These are phyloP conservation scores for Acacia melanoxylon DNA, from an alignment of 306 rosid genomes.

Conservation along the genomic window DNA sequence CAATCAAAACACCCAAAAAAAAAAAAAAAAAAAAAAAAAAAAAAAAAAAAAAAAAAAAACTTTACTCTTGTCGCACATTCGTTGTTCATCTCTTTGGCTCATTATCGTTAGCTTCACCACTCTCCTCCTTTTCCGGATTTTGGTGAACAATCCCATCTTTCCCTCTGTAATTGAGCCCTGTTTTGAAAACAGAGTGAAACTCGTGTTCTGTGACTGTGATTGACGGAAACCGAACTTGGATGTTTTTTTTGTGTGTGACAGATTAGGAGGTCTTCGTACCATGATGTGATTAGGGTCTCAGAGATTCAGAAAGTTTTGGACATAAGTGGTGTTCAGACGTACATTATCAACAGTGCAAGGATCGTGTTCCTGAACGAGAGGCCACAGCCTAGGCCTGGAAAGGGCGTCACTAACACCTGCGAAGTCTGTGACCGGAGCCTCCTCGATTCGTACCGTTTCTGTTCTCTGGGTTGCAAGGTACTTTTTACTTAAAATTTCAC, in stretches of 20 bases:
- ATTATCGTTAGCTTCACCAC: conserved; percentile 12
- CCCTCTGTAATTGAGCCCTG: not conserved
- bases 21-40: no score
- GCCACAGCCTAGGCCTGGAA: conserved; percentile 82
- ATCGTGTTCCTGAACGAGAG: conserved; percentile 72
- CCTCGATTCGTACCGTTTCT: conserved; percentile 85
- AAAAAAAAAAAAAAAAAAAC: not conserved
- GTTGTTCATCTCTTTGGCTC: not conserved
- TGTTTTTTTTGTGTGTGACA: conserved; percentile 30
- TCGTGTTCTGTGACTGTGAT: not conserved
- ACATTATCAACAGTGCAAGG: conserved; percentile 77
- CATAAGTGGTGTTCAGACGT: conserved; percentile 81
- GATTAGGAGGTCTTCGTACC: conserved; percentile 95
- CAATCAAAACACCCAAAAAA: not conserved
- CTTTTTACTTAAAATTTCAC: not conserved
- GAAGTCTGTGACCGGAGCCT: conserved; percentile 96
- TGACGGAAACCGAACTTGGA: not conserved
- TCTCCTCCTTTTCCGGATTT: conserved; percentile 12
- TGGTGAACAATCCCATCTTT: not conserved
- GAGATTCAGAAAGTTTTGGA: conserved; percentile 95
- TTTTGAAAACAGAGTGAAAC: not conserved
- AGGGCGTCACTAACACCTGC: conserved; percentile 92
- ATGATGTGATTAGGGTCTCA: conserved; percentile 86
- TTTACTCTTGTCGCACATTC: not conserved
- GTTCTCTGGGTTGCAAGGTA: conserved; percentile 98